A percentile compares a stretch with the other conserved stretches of the same genome.
Evolutionary conservation across 2,329 filamentous ascomycete species (phyloP).

Genomic region (Apiospora arundinis): DNA sequence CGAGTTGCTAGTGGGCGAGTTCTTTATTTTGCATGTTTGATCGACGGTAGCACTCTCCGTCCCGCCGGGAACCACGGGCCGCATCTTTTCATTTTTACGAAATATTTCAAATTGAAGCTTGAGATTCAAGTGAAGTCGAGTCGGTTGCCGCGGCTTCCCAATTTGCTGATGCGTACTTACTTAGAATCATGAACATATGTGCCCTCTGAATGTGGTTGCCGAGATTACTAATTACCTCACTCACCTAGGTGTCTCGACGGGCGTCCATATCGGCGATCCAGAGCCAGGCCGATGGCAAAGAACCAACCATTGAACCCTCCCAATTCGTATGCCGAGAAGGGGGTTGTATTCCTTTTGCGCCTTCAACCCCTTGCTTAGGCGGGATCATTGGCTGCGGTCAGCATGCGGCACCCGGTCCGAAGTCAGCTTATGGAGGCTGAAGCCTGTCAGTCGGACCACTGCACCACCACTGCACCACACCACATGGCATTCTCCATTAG

Average conservation of each 20-base stretch:
- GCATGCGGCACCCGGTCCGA: background rate
- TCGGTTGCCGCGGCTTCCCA: too few species aligned
- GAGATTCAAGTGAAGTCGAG: too few species aligned
- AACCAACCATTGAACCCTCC: background rate
- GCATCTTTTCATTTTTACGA: background rate
- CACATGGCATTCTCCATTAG: slow-evolving; percentile 5
- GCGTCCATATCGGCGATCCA: background rate
- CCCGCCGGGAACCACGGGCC: background rate
- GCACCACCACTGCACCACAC: background rate
- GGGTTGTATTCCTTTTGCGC: background rate
- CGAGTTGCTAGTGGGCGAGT: too few species aligned
- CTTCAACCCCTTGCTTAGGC: background rate
- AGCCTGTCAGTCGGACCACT: background rate
- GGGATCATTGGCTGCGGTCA: background rate
- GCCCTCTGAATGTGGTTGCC: background rate
- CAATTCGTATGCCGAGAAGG: background rate
- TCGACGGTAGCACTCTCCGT: background rate
- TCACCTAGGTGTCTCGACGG: background rate
- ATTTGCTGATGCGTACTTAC: too few species aligned
- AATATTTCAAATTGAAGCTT: too few species aligned
- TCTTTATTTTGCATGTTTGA: background rate
- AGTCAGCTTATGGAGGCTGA: slow-evolving; percentile 4
- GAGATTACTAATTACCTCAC: background rate
- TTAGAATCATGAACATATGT: too few species aligned
- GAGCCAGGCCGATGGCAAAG: background rate